Conservation (phyloP, 495 filamentous ascomycete genomes). For the Aspergillus steynii region DNA sequence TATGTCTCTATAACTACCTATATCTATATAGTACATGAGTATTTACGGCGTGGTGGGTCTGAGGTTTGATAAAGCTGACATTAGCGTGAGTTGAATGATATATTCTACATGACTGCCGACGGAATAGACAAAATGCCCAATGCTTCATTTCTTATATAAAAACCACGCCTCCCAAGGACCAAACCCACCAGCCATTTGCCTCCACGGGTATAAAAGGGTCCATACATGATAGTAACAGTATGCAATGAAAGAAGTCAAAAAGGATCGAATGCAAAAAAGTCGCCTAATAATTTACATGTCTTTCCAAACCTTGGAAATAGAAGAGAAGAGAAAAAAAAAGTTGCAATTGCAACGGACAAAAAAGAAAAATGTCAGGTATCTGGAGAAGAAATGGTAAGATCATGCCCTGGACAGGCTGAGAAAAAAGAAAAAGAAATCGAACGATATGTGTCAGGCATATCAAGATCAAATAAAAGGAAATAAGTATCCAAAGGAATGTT, state of each 20-base stretch:
- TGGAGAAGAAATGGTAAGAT: background rate
- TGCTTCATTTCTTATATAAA: conserved; percentile 1
- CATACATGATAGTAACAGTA: conserved; percentile 10
- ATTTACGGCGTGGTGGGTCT: too few species aligned
- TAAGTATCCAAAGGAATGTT: background rate
- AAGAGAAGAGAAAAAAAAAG: conserved; percentile 1
- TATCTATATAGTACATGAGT: too few species aligned
- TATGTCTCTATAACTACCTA: background rate
- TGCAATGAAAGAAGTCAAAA: conserved; percentile 1
- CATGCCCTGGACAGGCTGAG: background rate
- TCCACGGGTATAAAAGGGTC: conserved; percentile 14
- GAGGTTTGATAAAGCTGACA: too few species aligned
- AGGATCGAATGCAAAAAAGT: background rate
- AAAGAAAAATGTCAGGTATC: conserved; percentile 5
- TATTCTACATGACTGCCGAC: too few species aligned
- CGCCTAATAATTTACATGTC: conserved; percentile 3
- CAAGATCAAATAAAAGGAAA: conserved; percentile 1
- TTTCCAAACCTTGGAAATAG: background rate
- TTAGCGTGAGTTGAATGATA: too few species aligned
- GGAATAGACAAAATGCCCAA: background rate
- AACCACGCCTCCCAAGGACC: conserved; percentile 7
- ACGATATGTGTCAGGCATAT: background rate
- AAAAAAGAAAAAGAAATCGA: conserved; percentile 1
- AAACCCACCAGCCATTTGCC: conserved; percentile 8
- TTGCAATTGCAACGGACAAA: conserved; percentile 5